Evolutionary conservation across 148 eudicot genomes (phyloP), one percentile per base, ranked within the genome.

Genomic region (Diospyros lotus): DNA sequence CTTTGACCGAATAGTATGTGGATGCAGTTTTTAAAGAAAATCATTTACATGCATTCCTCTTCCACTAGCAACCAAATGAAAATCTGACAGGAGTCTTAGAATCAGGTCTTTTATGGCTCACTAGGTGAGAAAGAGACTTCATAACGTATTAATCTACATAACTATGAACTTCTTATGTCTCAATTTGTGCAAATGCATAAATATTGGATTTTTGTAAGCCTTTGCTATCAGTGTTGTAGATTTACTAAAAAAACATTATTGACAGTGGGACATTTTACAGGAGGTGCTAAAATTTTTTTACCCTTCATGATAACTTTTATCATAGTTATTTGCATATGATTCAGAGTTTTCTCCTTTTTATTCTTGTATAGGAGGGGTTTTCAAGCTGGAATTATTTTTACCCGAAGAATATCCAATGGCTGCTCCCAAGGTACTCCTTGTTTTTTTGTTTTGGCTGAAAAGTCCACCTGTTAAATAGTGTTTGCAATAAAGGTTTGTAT

Each of bases 371-470:
- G 98, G 98, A 78, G 98, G 98, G 71, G 98, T 95, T 55, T 95
- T 95, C 83, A 95, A 95, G 90, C 82, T 95, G 88, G 98, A 95
- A 79, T 72, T 95, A 72, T 95, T 95, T 86, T 80, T 95, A 79
- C 98, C 98, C 6, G 98, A 95, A 82, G 98, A 95, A 72, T 95
- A 95, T 83, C 98, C 98, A 46, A 95, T 95, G 98, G 98, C 98
- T 80, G 98, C 98, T 67, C 98, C 98, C 13, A 95, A 95, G 97
- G 98, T 92, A 86, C 17, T 45, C 66, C 18, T 28, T 44, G 4
- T 64, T 52, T 64, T 64, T 28, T 28, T 28, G 28, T 28, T 28
- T 46, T 41, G 10, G 50, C 38, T 9, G 38, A 5, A 48, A 58
- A 40, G 14, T 44, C 42, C 52, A 45, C 43, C 18, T 11, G 60